phyloP scores from a whole-genome alignment of 176 grass and related monocot genomes.

The Oryza nivara region DNA sequence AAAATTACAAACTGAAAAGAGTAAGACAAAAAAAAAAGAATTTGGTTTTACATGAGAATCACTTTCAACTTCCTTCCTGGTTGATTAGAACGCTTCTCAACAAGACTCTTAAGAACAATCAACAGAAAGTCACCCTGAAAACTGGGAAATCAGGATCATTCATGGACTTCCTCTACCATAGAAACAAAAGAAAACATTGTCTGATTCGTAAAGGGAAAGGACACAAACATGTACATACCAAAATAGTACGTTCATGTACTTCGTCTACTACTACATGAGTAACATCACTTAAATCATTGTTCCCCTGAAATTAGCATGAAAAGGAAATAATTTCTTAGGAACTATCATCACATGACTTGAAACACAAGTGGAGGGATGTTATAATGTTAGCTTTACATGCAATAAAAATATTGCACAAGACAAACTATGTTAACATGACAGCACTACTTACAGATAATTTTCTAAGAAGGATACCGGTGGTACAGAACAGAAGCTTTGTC shows the following conservation, averaged over 20 bases:
- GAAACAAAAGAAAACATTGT: conserved; percentile 31
- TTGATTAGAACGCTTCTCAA: conserved; percentile 75
- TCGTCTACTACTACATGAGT: conserved; percentile 96
- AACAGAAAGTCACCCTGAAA: conserved; percentile 89
- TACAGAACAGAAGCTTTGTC: conserved; percentile 95
- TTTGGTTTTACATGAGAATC: conserved; percentile 82
- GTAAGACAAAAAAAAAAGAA: conserved; percentile 2
- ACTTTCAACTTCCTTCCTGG: conserved; percentile 77
- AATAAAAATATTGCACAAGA: conserved; percentile 30
- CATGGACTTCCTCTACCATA: conserved; percentile 53
- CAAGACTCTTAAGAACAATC: conserved; percentile 83
- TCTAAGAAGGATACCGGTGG: conserved; percentile 95
- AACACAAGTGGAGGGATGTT: not conserved
- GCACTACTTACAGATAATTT: conserved; percentile 73
- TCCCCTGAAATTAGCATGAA: conserved; percentile 55
- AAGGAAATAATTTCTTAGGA: not conserved
- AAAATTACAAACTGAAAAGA: conserved; percentile 27
- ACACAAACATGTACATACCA: conserved; percentile 58
- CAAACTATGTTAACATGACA: conserved; percentile 13
- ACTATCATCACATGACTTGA: conserved; percentile 35
- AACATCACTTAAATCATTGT: conserved; percentile 87
- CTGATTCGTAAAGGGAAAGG: conserved; percentile 40
- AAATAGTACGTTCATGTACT: conserved; percentile 94
- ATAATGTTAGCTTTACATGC: conserved; percentile 26
- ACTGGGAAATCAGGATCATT: conserved; percentile 29